Conservation (phyloP, 179 eudicot genomes). For the Heliamphora pulchella region DNA sequence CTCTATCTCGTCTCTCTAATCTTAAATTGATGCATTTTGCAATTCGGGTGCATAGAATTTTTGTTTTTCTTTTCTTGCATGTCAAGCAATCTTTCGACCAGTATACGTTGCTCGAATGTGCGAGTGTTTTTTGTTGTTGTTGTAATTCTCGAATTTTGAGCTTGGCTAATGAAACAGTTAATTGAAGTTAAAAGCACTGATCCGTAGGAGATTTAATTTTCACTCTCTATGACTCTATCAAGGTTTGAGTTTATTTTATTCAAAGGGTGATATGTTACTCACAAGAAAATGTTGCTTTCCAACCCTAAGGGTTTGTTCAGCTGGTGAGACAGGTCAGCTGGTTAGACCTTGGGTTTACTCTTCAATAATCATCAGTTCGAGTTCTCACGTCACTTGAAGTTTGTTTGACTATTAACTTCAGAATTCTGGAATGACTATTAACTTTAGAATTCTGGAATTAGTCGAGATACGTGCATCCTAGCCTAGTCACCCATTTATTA, state of each 20-base stretch:
- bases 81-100: conserved; percentile 20
- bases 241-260: background rate
- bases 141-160: background rate
- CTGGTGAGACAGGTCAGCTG: too few species aligned
- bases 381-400: too few species aligned
- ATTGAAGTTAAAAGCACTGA: background rate
- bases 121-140: background rate
- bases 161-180: background rate
- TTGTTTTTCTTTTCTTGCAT: conserved; percentile 19
- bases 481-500: too few species aligned
- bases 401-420: too few species aligned
- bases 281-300: too few species aligned
- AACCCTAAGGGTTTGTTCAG: too few species aligned
- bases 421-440: too few species aligned
- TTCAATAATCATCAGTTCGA: too few species aligned
- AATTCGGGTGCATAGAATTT: background rate
- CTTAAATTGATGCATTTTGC: background rate
- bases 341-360: too few species aligned
- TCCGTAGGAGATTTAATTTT: background rate
- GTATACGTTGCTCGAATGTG: background rate
- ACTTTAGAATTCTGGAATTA: too few species aligned
- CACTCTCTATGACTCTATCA: too few species aligned
- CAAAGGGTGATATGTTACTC: background rate
- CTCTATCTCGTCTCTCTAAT: background rate
- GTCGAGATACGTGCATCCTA: too few species aligned